Evolutionary conservation across 495 filamentous ascomycete genomes (phyloP), one percentile per base, ranked within the genome.

Genomic region (Filosporella fistucella): DNA sequence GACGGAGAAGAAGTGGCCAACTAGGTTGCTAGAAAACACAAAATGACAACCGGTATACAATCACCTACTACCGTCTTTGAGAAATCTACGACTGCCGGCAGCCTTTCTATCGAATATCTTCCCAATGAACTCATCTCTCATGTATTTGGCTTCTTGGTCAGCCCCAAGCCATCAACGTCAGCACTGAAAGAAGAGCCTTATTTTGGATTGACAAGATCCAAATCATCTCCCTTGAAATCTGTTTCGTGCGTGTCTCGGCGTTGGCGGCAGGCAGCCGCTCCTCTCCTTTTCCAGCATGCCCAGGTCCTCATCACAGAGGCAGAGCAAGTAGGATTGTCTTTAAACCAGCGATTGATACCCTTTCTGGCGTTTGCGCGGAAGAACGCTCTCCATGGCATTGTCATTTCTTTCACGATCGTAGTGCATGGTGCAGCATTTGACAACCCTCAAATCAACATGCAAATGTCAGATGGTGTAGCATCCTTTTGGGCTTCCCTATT

Each of bases 401-500:
- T 56, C 26, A 25, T 28, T 29, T 53, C 22, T 17, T 50, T 58
- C n/a, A 50, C 43, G 8, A 25, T 62, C 10, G 8, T 56, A 5
- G 42, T 54, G 14, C 16, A 39, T 11, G n/a, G n/a, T n/a, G n/a
- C n/a, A n/a, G 49, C 14, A 21, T 5, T 4, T 21, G 41, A 40
- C 16, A 35, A 49, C 23, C 32, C 36, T 7, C 42, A 42, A 5
- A 53, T 54, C 26, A 38, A 30, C 20, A 33, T 52, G 14, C 45
- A 64, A 18, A 51, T 46, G 16, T n/a, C 21, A 20, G 14, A 47
- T 35, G 18, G 17, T n/a, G 44, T 57, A 37, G 18, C 46, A 35
- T 51, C 52, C 40, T 72, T 74, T n/a, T 76, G 72, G 72, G 46
- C 62, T 16, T 37, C 57, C 32, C 21, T 76, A 7, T 71, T 76